Evolutionary conservation across 768 basidiomycete species (phyloP).

Genomic region (Leccinum boreale): DNA sequence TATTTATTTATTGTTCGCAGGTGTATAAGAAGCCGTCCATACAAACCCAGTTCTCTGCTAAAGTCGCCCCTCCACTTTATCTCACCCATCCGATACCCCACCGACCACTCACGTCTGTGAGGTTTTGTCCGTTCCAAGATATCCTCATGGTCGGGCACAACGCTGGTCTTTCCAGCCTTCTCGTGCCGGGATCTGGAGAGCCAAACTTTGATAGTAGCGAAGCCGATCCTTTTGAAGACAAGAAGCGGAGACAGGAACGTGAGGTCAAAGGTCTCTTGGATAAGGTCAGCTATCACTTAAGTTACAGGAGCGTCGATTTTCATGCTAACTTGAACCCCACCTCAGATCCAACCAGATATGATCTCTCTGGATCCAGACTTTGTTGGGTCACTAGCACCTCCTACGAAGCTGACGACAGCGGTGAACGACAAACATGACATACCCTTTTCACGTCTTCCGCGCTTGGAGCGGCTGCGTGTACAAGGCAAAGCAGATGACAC

Average conservation of each 20-base stretch:
- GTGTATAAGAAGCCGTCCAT: slow-evolving; percentile 72
- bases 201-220: slow-evolving; percentile 92
- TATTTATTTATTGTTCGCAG: slow-evolving; percentile 35
- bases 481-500: slow-evolving; percentile 73
- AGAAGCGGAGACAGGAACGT: slow-evolving; percentile 75
- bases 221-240: slow-evolving; percentile 92
- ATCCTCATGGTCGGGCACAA: slow-evolving; percentile 76
- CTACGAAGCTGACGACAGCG: slow-evolving; percentile 54
- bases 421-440: slow-evolving; percentile 43
- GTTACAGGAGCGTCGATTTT: not conserved
- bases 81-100: slow-evolving; percentile 83
- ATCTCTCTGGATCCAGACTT: slow-evolving; percentile 82
- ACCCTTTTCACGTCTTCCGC: slow-evolving; percentile 70
- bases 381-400: slow-evolving; percentile 65
- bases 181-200: slow-evolving; percentile 92
- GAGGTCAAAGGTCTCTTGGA: slow-evolving; percentile 91
- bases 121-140: slow-evolving; percentile 91
- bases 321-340: not conserved
- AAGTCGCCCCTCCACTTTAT: slow-evolving; percentile 73
- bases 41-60: slow-evolving; percentile 48
- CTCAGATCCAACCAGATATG: slow-evolving; percentile 85
- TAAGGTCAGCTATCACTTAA: slow-evolving; percentile 48
- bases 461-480: slow-evolving; percentile 60
- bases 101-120: slow-evolving; percentile 67
- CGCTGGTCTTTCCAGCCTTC: slow-evolving; percentile 75